Conservation (phyloP, 2,329 filamentous ascomycete species). For the Rachicladosporium sp. region DNA sequence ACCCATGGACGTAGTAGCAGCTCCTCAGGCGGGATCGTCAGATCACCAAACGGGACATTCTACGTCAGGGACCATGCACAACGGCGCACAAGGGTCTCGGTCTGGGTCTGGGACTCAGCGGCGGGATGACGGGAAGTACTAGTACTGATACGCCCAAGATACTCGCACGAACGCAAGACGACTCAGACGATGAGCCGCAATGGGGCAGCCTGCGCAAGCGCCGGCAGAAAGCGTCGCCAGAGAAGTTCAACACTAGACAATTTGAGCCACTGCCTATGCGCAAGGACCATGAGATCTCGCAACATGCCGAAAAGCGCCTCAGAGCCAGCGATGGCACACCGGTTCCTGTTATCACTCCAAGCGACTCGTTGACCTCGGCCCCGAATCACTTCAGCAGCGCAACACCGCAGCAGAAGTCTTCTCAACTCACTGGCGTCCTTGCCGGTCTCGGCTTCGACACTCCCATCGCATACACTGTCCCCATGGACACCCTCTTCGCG, state of each 20-base stretch:
- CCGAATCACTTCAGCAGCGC: too few relatives aligned
- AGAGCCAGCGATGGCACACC: conserved; percentile 1
- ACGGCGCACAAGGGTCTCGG: too few relatives aligned
- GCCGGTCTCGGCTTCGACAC: neutral
- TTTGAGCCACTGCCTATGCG: conserved; percentile 15
- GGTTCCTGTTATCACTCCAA: neutral
- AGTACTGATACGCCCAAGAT: too few relatives aligned
- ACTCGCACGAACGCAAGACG: too few relatives aligned
- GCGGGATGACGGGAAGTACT: too few relatives aligned
- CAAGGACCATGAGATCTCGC: conserved; percentile 3
- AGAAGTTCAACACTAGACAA: conserved; percentile 16
- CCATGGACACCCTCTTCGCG: neutral
- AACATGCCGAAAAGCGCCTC: neutral
- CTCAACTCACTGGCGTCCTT: neutral
- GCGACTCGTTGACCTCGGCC: too few relatives aligned
- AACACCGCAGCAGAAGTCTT: too few relatives aligned
- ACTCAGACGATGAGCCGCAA: neutral
- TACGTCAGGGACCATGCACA: too few relatives aligned
- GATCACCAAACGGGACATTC: too few relatives aligned
- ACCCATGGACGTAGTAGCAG: too few relatives aligned
- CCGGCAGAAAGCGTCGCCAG: conserved; percentile 13
- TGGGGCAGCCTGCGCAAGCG: conserved; percentile 15
- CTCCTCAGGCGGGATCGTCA: too few relatives aligned
- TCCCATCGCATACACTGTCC: conserved; percentile 2
- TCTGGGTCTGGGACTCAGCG: too few relatives aligned